phyloP scores from a whole-genome alignment of 1,284 basidiomycete genomes.

The Mycena sp. region DNA sequence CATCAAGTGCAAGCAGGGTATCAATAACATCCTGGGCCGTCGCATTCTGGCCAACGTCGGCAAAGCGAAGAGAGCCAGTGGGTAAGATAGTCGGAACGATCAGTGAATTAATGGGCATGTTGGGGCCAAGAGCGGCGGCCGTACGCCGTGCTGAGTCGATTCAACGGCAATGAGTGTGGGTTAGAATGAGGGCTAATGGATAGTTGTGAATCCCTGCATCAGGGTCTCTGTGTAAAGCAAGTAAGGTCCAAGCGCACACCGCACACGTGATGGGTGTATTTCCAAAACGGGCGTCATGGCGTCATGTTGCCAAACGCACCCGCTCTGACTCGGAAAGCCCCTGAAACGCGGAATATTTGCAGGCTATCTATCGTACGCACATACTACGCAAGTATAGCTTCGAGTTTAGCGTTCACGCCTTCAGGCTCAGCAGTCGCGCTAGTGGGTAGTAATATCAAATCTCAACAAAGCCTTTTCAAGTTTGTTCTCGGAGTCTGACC shows the following conservation, averaged over 20 bases:
- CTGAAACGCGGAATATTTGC: too few species aligned
- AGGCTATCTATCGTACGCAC: too few species aligned
- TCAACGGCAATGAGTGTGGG: background rate
- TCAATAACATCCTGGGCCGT: conserved; percentile 69
- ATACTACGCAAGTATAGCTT: too few species aligned
- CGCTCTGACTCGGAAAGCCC: too few species aligned
- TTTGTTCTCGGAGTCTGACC: too few species aligned
- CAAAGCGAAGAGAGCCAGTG: conserved; percentile 69
- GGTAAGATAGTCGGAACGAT: conserved; percentile 70
- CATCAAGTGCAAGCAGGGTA: conserved; percentile 53
- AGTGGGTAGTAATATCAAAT: too few species aligned
- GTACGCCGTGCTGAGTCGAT: background rate
- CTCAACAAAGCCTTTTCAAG: too few species aligned
- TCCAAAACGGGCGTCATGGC: too few species aligned
- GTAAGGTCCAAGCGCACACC: background rate
- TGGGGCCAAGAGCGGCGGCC: background rate
- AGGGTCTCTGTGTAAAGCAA: too few species aligned
- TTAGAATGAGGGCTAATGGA: background rate
- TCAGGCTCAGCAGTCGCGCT: too few species aligned
- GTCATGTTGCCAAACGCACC: too few species aligned
- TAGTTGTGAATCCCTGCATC: background rate
- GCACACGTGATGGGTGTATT: background rate
- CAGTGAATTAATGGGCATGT: conserved; percentile 50
- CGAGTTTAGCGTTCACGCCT: too few species aligned
- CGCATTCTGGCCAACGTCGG: conserved; percentile 60